Evolutionary conservation across 2,329 filamentous ascomycete species (phyloP).

Genomic region (Cytospora mali): DNA sequence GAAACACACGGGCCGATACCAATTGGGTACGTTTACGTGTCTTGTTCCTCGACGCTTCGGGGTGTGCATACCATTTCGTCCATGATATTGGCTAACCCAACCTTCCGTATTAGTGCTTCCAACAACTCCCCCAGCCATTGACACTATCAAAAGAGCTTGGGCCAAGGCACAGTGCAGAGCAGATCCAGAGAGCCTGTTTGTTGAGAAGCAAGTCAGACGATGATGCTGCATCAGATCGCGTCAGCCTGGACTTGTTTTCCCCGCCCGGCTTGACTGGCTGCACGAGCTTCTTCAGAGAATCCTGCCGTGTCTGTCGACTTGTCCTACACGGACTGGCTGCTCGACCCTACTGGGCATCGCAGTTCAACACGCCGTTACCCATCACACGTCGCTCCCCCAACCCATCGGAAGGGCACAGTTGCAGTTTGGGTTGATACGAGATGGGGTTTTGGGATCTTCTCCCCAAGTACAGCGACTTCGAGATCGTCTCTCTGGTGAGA

Average conservation of each 20-base stretch:
- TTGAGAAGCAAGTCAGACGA: neutral
- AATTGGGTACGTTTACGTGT: slow-evolving; percentile 3
- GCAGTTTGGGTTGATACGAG: neutral
- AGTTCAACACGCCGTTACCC: neutral
- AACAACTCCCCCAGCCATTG: neutral
- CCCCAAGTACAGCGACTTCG: slow-evolving; percentile 6
- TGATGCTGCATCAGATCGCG: neutral
- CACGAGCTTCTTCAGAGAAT: neutral
- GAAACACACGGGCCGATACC: neutral
- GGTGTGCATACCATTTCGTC: neutral
- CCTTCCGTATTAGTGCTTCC: neutral
- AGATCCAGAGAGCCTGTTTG: neutral
- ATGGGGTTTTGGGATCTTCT: neutral
- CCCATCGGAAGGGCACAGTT: neutral
- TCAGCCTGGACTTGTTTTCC: neutral
- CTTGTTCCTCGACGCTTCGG: neutral
- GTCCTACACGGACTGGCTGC: neutral
- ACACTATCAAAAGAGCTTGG: neutral
- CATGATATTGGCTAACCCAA: neutral
- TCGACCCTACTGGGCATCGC: neutral
- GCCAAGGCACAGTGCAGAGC: neutral
- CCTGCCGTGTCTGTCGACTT: neutral
- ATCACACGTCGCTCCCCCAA: neutral
- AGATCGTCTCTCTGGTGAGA: neutral
- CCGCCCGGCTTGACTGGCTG: neutral